Percentiles rank a stretch among this genome's conserved stretches.
Conservation (phyloP, 2,329 filamentous ascomycete genomes). For the Hypoxylon sp. region DNA sequence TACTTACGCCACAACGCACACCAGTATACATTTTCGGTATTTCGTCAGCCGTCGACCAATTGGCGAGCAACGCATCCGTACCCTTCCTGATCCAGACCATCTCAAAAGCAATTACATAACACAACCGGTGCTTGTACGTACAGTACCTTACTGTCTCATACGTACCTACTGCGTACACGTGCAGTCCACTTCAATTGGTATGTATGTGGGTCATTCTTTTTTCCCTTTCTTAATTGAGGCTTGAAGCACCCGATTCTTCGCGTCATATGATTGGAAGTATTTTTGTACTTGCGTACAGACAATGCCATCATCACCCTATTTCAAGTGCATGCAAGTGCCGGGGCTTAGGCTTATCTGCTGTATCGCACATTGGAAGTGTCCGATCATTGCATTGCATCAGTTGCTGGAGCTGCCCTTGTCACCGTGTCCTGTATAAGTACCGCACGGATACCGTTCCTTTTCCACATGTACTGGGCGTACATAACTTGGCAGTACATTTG, state of each 20-base stretch:
- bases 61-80: not conserved
- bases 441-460: constrained; percentile 1
- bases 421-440: constrained; percentile 18
- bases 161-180: not conserved
- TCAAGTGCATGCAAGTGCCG: constrained; percentile 40
- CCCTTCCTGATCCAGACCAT: constrained; percentile 1
- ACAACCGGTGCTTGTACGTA: not conserved
- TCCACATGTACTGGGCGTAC: not conserved
- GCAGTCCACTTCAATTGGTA: constrained; percentile 8
- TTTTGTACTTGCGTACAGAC: constrained; percentile 41
- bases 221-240: constrained; percentile 22
- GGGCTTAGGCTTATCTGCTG: constrained; percentile 28
- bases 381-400: constrained; percentile 15
- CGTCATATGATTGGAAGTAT: constrained; percentile 44
- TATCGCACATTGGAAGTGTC: constrained; percentile 15
- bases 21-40: constrained; percentile 1
- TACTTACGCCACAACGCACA: constrained; percentile 18
- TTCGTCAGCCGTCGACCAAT: constrained; percentile 25
- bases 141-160: not conserved
- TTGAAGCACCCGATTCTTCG: constrained; percentile 39
- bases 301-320: constrained; percentile 47
- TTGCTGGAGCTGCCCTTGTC: constrained; percentile 7
- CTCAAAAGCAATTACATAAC: constrained; percentile 8
- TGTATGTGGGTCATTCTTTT: constrained; percentile 24
- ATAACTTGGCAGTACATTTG: constrained; percentile 8